Evolutionary conservation across 805 yeast genomes (phyloP).

Genomic region (Schizosaccharomyces cryophilus): DNA sequence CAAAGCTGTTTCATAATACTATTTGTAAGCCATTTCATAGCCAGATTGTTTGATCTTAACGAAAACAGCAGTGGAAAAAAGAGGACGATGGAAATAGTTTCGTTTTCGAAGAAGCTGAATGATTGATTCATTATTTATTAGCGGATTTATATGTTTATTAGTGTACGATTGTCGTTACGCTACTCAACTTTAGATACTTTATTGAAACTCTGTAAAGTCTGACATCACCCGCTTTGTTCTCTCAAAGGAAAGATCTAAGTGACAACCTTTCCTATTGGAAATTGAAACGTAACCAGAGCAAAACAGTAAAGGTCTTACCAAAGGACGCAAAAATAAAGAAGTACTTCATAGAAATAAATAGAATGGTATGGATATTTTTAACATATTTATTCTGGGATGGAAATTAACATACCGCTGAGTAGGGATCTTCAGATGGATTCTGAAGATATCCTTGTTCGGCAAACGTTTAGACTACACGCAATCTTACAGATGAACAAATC

Average conservation of each 20-base stretch:
- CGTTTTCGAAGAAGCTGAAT: too few relatives aligned
- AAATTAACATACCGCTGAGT: neutral
- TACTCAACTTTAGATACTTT: too few relatives aligned
- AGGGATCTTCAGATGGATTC: neutral
- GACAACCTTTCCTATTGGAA: neutral
- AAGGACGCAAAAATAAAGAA: neutral
- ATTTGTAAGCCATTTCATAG: too few relatives aligned
- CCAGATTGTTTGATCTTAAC: too few relatives aligned
- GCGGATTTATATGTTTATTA: too few relatives aligned
- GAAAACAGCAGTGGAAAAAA: too few relatives aligned
- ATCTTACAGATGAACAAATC: slow-evolving; percentile 79
- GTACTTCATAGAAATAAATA: neutral
- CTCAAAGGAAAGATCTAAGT: neutral
- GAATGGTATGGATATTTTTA: neutral
- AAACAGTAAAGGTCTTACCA: neutral
- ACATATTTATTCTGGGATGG: neutral
- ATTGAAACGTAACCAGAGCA: neutral
- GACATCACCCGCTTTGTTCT: neutral
- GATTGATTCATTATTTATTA: too few relatives aligned
- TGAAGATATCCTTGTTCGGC: neutral
- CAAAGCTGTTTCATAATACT: too few relatives aligned
- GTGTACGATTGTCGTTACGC: too few relatives aligned
- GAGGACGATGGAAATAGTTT: too few relatives aligned
- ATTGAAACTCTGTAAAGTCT: neutral
- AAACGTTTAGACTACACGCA: slow-evolving; percentile 34